Conservation (phyloP, 2,329 filamentous ascomycete species). For the Tolypocladium nubicola region DNA sequence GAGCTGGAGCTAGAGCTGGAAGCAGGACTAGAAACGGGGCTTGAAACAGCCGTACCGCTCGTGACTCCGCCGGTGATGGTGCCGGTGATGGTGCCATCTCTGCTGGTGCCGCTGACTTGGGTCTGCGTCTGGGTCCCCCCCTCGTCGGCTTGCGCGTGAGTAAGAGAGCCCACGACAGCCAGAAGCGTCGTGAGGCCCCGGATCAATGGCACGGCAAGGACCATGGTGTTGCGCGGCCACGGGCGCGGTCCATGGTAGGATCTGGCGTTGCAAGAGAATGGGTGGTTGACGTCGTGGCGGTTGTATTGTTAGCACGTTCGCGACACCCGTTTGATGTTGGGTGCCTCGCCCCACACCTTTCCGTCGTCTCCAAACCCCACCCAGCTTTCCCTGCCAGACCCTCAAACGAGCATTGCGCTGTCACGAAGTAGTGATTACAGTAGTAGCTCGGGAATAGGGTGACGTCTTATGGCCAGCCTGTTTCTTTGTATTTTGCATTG, state of each 20-base stretch:
- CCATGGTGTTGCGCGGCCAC: slow-evolving; percentile 2
- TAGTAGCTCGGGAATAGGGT: background rate
- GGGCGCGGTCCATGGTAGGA: slow-evolving; percentile 2
- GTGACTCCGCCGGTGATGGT: background rate
- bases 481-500: background rate
- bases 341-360: background rate
- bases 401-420: too few relatives aligned
- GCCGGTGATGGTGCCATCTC: background rate
- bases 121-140: background rate
- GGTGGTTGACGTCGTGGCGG: background rate
- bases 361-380: background rate
- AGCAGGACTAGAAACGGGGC: background rate
- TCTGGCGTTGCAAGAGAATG: background rate
- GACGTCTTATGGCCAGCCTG: background rate
- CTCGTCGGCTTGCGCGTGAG: background rate
- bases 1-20: background rate
- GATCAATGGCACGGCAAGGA: background rate
- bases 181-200: background rate
- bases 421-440: too few relatives aligned
- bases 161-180: background rate
- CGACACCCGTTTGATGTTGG: background rate
- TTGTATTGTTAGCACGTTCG: background rate
- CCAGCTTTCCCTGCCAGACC: background rate
- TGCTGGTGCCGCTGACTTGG: background rate
- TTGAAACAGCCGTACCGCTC: background rate